Base-by-base conservation (phyloP, 371 early-diverging fungal species). In the Rhizopus arrhizus region DNA sequence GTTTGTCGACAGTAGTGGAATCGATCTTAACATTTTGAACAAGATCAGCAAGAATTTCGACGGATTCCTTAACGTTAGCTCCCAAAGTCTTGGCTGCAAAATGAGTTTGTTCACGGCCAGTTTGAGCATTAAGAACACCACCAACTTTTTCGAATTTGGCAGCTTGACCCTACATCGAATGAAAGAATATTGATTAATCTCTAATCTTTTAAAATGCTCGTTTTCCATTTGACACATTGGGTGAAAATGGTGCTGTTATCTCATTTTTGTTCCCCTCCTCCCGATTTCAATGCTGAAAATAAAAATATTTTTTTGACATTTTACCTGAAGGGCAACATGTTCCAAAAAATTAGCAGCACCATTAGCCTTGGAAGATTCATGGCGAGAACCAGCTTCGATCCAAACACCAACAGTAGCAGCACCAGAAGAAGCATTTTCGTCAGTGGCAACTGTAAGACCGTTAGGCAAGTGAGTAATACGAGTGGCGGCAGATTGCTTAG, bases 391-490 rank as follows among this genome's bases (percentile, higher is more conserved):
- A 48, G 98, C 94, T 78, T 95, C 93, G 64, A 98, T 97, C 95
- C 97, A 98, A 22, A 98, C 91, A 62, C 99, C 99, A 28, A 98
- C 97, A 36, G 99, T 96, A 50, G 98, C 96, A 13, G 99, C 95
- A 81, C 95, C 91, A 65, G 88, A 85, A 58, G 89, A 84, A 16
- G 94, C 93, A 80, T 95, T 93, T 56, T 91, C 74, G 77, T 98
- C 98, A 38, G 98, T 92, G 12, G 99, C 99, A 40, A 98, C 83
- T 31, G 94, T 95, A 62, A 98, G 87, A 12, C 99, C 99, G 79
- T 96, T 97, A 58, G 92, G 73, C 56, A 98, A 82, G 4, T 86
- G 81, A 15, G 97, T 93, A 65, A 90, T 85, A 49, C 88, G 88
- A 50, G 91, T 88, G 46, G 83, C 73, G 9, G 84, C 78, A 59